Base-by-base conservation (phyloP, 495 filamentous ascomycete species). In the Penicillium salamii region DNA sequence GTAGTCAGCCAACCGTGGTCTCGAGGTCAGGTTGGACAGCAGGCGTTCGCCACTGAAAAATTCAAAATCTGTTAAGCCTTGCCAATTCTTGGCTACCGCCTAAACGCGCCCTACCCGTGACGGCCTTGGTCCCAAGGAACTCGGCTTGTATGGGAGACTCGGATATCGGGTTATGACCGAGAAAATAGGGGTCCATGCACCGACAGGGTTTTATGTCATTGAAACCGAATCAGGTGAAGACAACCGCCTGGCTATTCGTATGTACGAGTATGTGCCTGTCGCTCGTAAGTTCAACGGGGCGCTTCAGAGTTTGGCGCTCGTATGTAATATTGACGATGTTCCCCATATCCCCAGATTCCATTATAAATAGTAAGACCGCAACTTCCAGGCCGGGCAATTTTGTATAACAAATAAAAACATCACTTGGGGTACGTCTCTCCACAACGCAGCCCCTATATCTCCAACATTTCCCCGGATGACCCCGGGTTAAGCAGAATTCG, bases 11-110 rank as follows among this genome's bases (percentile, higher is more conserved):
- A 40, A 49, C 44, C 44, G 39, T 54, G 45, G 51, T 5, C 13
- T 17, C 14, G n/a, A n/a, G n/a, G 8, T 7, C 40, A 49, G 57
- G 53, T 45, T 52, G 5, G 32, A 59, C n/a, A 46, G 53, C 54
- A 47, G 39, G 23, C 34, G n/a, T 34, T 55, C 21, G 54, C 57
- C 54, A 51, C 54, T 18, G 28, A 38, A 18, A 37, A 17, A 35
- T 32, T 46, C 40, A 50, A 8, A 50, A 19, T 55, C 49, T 49
- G 47, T 52, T 50, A 61, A 49, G 46, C 42, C 24, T 34, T 44
- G 29, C 38, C 38, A 39, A 39, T 21, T 1, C 11, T 21, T 23
- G 18, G 13, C n/a, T 21, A 13, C 17, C 36, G 36, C 36, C 36
- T 20, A 39, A n/a, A 39, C 18, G 36, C 19, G 19, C 36, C 24